These are phyloP conservation scores for Diaporthe citriasiana DNA, from an alignment of 2,329 filamentous ascomycete genomes.

Conservation along the genomic window DNA sequence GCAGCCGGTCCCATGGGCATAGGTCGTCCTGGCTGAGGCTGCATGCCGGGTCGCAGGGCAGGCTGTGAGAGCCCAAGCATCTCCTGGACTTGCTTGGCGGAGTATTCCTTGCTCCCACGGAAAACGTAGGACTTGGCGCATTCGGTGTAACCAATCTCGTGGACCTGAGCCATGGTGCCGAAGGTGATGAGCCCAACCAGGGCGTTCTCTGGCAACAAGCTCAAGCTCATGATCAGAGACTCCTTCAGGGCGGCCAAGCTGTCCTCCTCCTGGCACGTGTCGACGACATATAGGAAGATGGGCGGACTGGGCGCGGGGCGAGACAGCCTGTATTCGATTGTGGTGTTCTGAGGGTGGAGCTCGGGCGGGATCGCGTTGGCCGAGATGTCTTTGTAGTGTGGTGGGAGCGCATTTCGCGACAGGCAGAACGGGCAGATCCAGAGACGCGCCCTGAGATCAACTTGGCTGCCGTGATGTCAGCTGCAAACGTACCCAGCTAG, in stretches of 20 bases:
- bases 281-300: slow-evolving; percentile 89
- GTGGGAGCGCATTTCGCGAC: slow-evolving; percentile 84
- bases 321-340: slow-evolving; percentile 89
- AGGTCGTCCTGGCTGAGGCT: slow-evolving; percentile 79
- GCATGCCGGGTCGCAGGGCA: slow-evolving; percentile 80
- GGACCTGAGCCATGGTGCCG: slow-evolving; percentile 97
- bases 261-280: slow-evolving; percentile 91
- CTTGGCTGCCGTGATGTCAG: slow-evolving; percentile 70
- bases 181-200: slow-evolving; percentile 88
- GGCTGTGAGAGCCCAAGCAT: slow-evolving; percentile 90
- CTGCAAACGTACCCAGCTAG: slow-evolving; percentile 29
- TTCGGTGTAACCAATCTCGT: slow-evolving; percentile 97
- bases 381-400: slow-evolving; percentile 92
- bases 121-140: slow-evolving; percentile 99
- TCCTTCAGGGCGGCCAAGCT: slow-evolving; percentile 87
- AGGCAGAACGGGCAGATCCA: slow-evolving; percentile 94
- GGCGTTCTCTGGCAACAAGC: slow-evolving; percentile 83
- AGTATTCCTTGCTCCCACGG: slow-evolving; percentile 96
- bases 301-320: slow-evolving; percentile 87
- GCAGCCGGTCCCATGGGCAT: slow-evolving; percentile 85
- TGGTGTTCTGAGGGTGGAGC: slow-evolving; percentile 84
- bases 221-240: slow-evolving; percentile 88
- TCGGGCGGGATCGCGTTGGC: slow-evolving; percentile 86
- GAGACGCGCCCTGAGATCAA: slow-evolving; percentile 85
- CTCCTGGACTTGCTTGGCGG: slow-evolving; percentile 98